Evolutionary conservation across 2,329 filamentous ascomycete species (phyloP).

Genomic region (Hypoxylon sp.): DNA sequence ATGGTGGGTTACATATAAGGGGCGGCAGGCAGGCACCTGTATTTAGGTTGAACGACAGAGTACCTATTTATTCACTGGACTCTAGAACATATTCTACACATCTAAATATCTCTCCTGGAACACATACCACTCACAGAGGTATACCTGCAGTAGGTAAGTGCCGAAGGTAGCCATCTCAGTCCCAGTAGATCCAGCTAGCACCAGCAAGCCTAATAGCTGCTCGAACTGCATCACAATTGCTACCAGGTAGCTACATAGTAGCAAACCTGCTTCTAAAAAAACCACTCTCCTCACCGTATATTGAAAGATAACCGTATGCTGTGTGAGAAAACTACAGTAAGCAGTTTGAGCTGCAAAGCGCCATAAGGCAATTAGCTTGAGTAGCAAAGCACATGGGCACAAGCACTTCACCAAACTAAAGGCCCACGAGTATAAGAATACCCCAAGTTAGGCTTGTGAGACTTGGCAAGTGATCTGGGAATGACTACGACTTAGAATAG

Average conservation of each 20-base stretch:
- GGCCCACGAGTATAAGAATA: slow-evolving; percentile 6
- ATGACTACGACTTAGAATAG: background rate
- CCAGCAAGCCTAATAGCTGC: background rate
- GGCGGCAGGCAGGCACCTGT: too few species aligned
- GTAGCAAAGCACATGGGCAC: background rate
- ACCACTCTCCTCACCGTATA: background rate
- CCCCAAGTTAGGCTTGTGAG: background rate
- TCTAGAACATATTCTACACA: too few species aligned
- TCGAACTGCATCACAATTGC: background rate
- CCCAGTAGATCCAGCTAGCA: background rate
- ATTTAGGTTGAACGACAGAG: too few species aligned
- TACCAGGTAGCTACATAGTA: background rate
- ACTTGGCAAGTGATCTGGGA: background rate
- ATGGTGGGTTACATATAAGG: too few species aligned
- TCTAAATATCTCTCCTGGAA: background rate
- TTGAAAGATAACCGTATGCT: background rate
- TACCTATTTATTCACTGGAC: too few species aligned
- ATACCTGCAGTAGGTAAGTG: too few species aligned
- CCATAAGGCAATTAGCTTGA: background rate
- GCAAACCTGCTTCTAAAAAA: background rate
- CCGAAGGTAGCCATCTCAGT: background rate
- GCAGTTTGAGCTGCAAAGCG: slow-evolving; percentile 5
- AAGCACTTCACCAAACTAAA: slow-evolving; percentile 6
- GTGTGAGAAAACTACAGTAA: background rate
- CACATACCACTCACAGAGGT: background rate